These are phyloP conservation scores for Lasiodiplodia gonubiensis DNA, from an alignment of 2,329 filamentous ascomycete genomes.

Conservation along the genomic window DNA sequence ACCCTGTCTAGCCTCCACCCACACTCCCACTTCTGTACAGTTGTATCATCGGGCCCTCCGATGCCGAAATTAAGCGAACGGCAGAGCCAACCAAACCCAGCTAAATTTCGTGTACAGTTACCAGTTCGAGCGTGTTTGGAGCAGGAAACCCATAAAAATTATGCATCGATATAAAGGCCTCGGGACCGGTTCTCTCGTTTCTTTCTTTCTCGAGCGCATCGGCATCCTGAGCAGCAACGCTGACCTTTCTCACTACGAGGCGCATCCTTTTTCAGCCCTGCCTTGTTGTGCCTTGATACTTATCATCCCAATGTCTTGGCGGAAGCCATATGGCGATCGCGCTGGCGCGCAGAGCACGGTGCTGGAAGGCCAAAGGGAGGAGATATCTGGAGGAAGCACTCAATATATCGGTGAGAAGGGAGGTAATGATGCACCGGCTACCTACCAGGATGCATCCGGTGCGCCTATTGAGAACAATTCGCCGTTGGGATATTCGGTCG, in stretches of 20 bases:
- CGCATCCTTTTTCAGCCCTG: not conserved
- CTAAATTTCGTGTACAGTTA: not conserved
- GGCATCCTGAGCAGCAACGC: not conserved
- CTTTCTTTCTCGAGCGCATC: not conserved
- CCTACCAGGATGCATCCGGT: slow-evolving; percentile 66
- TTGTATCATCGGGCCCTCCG: slow-evolving; percentile 19
- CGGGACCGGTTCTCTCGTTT: not conserved
- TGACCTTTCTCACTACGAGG: not conserved
- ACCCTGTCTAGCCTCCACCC: slow-evolving; percentile 3
- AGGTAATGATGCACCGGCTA: slow-evolving; percentile 57
- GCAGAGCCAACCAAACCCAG: not conserved
- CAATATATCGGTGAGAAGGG: slow-evolving; percentile 43
- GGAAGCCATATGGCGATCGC: not conserved
- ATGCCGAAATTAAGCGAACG: slow-evolving; percentile 9
- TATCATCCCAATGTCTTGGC: not conserved
- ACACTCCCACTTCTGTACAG: slow-evolving; percentile 3
- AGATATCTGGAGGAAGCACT: not conserved
- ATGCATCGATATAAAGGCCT: not conserved
- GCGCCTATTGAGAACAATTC: slow-evolving; percentile 66
- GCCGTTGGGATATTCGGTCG: slow-evolving; percentile 65
- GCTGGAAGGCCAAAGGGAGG: slow-evolving; percentile 4
- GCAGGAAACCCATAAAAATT: not conserved
- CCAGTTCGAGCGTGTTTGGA: not conserved
- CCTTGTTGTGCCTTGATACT: not conserved
- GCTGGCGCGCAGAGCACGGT: not conserved